Base-by-base conservation (phyloP, 305 asterid genomes). In the Fraxinus dipetala region DNA sequence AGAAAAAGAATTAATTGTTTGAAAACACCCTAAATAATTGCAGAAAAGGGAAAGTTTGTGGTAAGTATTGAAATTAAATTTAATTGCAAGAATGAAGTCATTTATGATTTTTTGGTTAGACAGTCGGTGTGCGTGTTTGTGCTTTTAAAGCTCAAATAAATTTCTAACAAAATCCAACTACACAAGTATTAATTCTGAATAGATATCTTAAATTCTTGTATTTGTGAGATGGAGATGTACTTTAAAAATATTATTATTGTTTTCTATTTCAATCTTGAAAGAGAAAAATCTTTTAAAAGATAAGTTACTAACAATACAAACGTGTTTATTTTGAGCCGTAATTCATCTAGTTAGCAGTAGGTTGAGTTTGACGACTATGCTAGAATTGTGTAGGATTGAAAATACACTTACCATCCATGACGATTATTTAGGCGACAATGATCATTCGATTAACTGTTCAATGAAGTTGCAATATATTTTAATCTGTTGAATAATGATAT, bases 81-180 rank as follows among this genome's bases (percentile, higher is more conserved):
- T 28, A 79, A 70, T 32, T 70, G 82, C 51, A 35, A 4, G 84
- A 6, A 48, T 24, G 26, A 4, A 26, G 76, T 75, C 80, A 81
- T 61, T 81, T 20, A 80, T 74, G 59, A 78, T 13, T 80, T 48
- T 16, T 63, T 63, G 34, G 34, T 24, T 24, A 80, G 79, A 54
- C 78, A 35, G 83, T 69, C 35, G 80, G 84, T 81, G 80, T 59
- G 35, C 24, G 75, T 35, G 76, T 59, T 56, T 59, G 48, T 56
- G 77, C 77, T 48, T 65, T 82, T 82, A 82, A 67, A 82, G 81
- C 81, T 48, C 30, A 82, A 82, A 80, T 70, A 82, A 77, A 65
- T 82, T 82, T 77, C 78, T 77, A 77, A 82, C 82, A 77, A 77
- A 45, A 82, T 82, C 78, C 45, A 67, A 63, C 84, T 34, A 76